These are phyloP conservation scores for Arabidopsis lyrata DNA, from an alignment of 441 rosid species.

Conservation along the genomic window DNA sequence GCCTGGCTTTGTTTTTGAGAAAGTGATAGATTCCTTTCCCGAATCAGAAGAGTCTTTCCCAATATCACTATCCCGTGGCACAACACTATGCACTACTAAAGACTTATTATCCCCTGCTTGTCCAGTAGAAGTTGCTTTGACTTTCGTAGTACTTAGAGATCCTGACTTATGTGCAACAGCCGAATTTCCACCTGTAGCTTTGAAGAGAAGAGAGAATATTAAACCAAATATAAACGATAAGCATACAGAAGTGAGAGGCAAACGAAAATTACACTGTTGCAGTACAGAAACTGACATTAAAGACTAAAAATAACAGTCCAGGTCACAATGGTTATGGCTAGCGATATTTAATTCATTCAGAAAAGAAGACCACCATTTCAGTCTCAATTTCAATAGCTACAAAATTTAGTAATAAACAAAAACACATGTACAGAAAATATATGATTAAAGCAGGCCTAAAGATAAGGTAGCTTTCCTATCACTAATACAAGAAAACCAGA, in stretches of 20 bases:
- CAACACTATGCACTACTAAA: slow-evolving; percentile 47
- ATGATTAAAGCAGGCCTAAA: slow-evolving; percentile 16
- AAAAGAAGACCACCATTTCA: slow-evolving; percentile 7
- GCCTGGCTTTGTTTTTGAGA: slow-evolving; percentile 85
- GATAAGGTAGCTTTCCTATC: slow-evolving; percentile 18
- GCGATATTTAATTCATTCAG: slow-evolving; percentile 2
- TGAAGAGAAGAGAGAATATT: slow-evolving; percentile 44
- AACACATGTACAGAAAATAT: neutral
- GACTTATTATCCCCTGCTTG: slow-evolving; percentile 55
- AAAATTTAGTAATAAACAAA: neutral
- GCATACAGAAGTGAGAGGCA: slow-evolving; percentile 16
- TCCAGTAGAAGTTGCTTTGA: slow-evolving; percentile 45
- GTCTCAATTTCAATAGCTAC: slow-evolving; percentile 13
- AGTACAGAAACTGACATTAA: neutral
- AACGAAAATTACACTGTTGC: neutral
- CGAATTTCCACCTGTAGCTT: slow-evolving; percentile 72
- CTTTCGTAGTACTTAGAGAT: slow-evolving; percentile 48
- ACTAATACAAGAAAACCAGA: slow-evolving; percentile 4
- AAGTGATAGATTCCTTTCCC: slow-evolving; percentile 65
- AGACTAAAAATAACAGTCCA: slow-evolving; percentile 11
- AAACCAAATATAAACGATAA: slow-evolving; percentile 15
- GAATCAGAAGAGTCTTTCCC: slow-evolving; percentile 60
- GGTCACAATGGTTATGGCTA: slow-evolving; percentile 11
- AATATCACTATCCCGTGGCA: slow-evolving; percentile 51
- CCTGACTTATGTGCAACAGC: slow-evolving; percentile 54